phyloP scores from a whole-genome alignment of 805 yeast species.

The Pichia occidentalis region DNA sequence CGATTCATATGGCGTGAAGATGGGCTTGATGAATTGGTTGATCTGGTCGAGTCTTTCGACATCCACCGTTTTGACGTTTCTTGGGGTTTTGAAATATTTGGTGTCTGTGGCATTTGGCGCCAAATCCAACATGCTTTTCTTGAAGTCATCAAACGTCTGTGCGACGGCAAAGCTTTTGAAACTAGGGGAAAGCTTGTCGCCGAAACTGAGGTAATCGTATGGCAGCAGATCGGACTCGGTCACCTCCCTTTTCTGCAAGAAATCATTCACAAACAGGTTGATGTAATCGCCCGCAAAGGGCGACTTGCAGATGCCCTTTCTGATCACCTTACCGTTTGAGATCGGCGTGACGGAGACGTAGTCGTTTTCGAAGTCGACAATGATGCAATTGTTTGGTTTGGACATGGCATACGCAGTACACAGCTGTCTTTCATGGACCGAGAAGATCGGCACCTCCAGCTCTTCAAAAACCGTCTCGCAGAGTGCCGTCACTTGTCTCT shows the following conservation, averaged over 20 bases:
- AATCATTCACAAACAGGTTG: conserved; percentile 54
- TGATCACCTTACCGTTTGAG: conserved; percentile 63
- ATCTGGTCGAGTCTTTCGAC: conserved; percentile 17
- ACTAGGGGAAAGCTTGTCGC: conserved; percentile 21
- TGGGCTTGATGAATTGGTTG: conserved; percentile 47
- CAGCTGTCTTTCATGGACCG: conserved; percentile 68
- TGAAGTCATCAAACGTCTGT: conserved; percentile 43
- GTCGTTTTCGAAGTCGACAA: conserved; percentile 73
- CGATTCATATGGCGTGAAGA: conserved; percentile 58
- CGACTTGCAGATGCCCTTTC: conserved; percentile 58
- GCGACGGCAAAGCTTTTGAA: conserved; percentile 35
- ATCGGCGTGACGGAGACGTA: conserved; percentile 70
- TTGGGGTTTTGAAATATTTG: conserved; percentile 55
- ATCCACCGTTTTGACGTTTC: conserved; percentile 41
- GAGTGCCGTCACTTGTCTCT: conserved; percentile 48
- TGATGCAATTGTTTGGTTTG: conserved; percentile 62
- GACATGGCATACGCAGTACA: conserved; percentile 76
- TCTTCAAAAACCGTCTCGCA: conserved; percentile 72
- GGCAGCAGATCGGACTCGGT: conserved; percentile 12
- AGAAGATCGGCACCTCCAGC: conserved; percentile 68
- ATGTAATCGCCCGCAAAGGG: conserved; percentile 82
- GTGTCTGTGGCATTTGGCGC: conserved; percentile 22
- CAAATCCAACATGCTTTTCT: conserved; percentile 30
- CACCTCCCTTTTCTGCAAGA: conserved; percentile 27
- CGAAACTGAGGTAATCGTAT: conserved; percentile 7